Percentiles rank a stretch among this genome's conserved stretches.
Conservation (phyloP, 176 grass and related monocot genomes). For the Lolium perenne region DNA sequence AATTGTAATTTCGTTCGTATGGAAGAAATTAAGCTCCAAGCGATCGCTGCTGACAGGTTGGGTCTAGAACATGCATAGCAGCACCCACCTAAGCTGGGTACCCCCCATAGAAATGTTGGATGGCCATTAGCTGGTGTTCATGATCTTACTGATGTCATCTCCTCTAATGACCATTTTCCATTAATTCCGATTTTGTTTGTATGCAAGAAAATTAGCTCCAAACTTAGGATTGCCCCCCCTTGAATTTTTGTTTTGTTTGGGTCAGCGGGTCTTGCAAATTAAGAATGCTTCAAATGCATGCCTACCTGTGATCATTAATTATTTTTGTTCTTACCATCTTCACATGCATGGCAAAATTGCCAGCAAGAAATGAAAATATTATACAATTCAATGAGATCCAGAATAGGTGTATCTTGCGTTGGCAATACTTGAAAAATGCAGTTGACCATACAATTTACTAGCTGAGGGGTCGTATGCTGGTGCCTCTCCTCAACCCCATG, state of each 20-base stretch:
- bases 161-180: not conserved
- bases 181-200: not conserved
- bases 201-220: not conserved
- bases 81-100: conserved; percentile 29
- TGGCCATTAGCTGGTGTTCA: not conserved
- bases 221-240: not conserved
- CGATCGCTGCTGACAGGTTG: too few species aligned
- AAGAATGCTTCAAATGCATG: not conserved
- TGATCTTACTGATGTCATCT: not conserved
- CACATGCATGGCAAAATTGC: conserved; percentile 27
- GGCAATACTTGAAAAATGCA: conserved; percentile 11
- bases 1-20: too few species aligned
- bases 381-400: conserved; percentile 33
- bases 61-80: conserved; percentile 12
- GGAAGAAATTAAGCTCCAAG: not conserved
- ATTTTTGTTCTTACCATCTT: not conserved
- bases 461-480: not conserved
- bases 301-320: conserved; percentile 23
- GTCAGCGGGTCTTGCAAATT: conserved; percentile 2
- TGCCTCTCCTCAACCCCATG: not conserved
- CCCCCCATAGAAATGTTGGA: not conserved
- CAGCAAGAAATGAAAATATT: conserved; percentile 21
- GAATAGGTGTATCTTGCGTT: not conserved
- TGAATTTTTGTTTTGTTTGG: not conserved
- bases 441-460: conserved; percentile 27